Evolutionary conservation across 345 rosid genomes (phyloP).

Genomic region (Syzygium jambos): DNA sequence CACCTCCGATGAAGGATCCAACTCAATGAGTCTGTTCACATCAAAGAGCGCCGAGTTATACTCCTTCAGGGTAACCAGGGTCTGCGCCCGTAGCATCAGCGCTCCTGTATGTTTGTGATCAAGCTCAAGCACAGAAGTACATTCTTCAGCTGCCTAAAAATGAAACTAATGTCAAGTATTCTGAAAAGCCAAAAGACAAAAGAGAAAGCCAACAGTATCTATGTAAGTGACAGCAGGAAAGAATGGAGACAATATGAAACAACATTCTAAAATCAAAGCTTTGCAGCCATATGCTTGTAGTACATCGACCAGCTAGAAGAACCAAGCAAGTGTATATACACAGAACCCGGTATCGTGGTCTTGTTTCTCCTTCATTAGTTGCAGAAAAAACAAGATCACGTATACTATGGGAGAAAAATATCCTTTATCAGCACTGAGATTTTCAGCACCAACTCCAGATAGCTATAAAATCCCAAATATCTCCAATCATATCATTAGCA

Average conservation of each 20-base stretch:
- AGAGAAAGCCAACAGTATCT: neutral
- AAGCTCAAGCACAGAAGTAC: constrained; percentile 90
- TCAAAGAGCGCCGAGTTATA: constrained; percentile 83
- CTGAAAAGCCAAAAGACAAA: neutral
- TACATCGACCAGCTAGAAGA: neutral
- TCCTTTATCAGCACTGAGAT: neutral
- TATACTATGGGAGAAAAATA: neutral
- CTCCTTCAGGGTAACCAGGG: constrained; percentile 76
- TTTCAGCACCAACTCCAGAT: neutral
- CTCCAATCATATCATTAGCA: neutral
- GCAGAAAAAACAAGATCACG: neutral
- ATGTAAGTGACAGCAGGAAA: neutral
- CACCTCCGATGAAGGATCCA: constrained; percentile 78
- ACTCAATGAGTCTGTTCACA: constrained; percentile 75
- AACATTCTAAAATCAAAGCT: neutral
- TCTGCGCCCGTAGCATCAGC: constrained; percentile 87
- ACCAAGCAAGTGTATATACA: neutral
- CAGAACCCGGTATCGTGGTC: neutral
- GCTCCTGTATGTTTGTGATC: constrained; percentile 88
- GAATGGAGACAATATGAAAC: neutral
- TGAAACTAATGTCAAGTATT: constrained; percentile 1
- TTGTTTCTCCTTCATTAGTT: neutral
- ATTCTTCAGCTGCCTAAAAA: constrained; percentile 81
- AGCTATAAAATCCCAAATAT: neutral
- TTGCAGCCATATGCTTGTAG: neutral